Evolutionary conservation across 202 grass and related monocot species (phyloP).

Genomic region (Panicum virgatum): DNA sequence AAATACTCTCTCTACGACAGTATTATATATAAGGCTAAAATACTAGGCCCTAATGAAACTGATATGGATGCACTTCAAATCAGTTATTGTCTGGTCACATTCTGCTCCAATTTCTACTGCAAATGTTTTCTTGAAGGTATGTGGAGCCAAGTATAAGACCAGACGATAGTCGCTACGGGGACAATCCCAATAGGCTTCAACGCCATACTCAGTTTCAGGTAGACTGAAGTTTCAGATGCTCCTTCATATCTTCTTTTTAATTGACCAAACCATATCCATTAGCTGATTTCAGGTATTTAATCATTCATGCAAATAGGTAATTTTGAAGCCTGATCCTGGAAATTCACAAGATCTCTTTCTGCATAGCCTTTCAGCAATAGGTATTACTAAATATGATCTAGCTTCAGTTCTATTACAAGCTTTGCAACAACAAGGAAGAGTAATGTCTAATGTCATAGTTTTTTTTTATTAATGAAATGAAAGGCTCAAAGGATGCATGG

Average conservation of each 20-base stretch:
- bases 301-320: conserved; percentile 54
- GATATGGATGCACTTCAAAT: background rate
- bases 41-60: background rate
- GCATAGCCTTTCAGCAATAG: conserved; percentile 84
- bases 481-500: background rate
- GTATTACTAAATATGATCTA: conserved; percentile 29
- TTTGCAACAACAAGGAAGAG: background rate
- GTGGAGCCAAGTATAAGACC: conserved; percentile 93
- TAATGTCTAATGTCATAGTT: background rate
- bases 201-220: conserved; percentile 98
- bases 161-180: conserved; percentile 92
- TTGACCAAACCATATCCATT: background rate
- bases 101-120: conserved; percentile 3
- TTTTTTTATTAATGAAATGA: background rate
- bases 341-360: conserved; percentile 94
- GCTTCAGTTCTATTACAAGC: background rate
- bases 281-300: background rate
- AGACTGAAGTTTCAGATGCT: background rate
- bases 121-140: conserved; percentile 53
- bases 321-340: conserved; percentile 90
- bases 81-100: background rate
- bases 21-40: background rate
- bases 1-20: background rate
- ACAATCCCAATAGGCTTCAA: conserved; percentile 97
- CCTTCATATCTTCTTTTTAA: background rate